Base-by-base conservation (phyloP, 305 asterid genomes). In the Solanum hybrid region DNA sequence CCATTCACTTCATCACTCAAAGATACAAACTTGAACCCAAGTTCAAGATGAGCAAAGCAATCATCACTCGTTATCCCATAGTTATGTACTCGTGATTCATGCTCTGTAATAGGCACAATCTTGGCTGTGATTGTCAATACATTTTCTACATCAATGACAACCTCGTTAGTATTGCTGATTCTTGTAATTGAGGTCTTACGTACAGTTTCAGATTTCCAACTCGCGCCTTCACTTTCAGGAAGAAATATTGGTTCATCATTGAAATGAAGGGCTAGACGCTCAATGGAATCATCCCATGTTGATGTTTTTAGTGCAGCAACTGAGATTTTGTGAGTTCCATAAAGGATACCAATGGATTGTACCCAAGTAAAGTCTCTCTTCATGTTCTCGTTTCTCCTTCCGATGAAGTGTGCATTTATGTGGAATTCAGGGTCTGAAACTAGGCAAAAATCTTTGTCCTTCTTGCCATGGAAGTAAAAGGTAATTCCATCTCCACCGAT, bases 291-390 rank as follows among this genome's bases (percentile, higher is more conserved):
- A 42, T 94, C 89, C 97, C 98, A 95, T 1, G 85, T 87, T 90
- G 95, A 77, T 5, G 96, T 93, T 89, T 92, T 93, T 18, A 90
- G 67, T 6, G 98, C 95, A 4, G 90, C 94, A 28, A 95, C 22
- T 87, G 92, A 90, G 88, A 95, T 77, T 8, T 84, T 92, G 92
- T 95, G 96, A 9, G 89, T 87, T 28, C 92, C 94, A 82, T 91
- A 95, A 89, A 95, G 93, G 18, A 95, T 40, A 31, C 91, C 95
- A 40, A 95, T 92, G 89, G 97, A 90, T 82, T 95, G 97, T 51
- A 95, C 96, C 98, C 98, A 95, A 1, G 98, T 95, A 92, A 94
- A 95, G 90, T 95, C 98, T 14, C 96, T 91, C 16, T 81, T 91
- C 92, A 94, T 89, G 71, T 91, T 92, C 0, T 75, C 77, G 78